phyloP scores from a whole-genome alignment of 2,329 filamentous ascomycete genomes.

The Cryphonectria nitschkei region DNA sequence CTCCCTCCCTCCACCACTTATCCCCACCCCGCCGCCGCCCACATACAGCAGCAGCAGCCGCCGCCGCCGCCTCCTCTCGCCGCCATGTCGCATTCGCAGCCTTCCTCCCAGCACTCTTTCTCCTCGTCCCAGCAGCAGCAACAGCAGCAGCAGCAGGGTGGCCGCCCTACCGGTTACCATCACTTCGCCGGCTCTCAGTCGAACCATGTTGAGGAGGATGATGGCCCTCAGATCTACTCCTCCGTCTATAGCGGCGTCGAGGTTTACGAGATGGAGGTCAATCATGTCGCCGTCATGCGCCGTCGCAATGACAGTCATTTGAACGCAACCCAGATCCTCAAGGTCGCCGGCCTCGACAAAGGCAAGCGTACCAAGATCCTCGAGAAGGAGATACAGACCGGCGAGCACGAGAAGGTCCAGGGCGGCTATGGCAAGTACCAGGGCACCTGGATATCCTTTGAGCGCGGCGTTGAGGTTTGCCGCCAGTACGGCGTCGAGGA shows the following conservation, averaged over 20 bases:
- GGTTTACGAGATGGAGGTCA: constrained; percentile 98
- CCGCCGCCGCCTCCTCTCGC: background rate
- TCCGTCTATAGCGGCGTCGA: constrained; percentile 94
- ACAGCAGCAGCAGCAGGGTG: constrained; percentile 38
- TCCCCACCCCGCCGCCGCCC: constrained; percentile 24
- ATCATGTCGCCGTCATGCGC: constrained; percentile 92
- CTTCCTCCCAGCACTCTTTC: constrained; percentile 60
- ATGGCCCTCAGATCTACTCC: constrained; percentile 63
- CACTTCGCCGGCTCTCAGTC: constrained; percentile 43
- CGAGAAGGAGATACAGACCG: constrained; percentile 95
- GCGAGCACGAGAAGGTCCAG: constrained; percentile 97
- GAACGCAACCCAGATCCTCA: constrained; percentile 98
- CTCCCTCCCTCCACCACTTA: no score
- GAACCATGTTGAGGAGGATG: constrained; percentile 44
- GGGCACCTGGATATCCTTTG: constrained; percentile 97
- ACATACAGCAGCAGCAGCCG: constrained; percentile 27
- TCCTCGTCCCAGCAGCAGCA: constrained; percentile 41
- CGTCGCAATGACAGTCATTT: constrained; percentile 93
- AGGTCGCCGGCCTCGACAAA: constrained; percentile 95
- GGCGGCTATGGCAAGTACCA: constrained; percentile 99
- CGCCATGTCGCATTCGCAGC: constrained; percentile 41
- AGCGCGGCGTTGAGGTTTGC: constrained; percentile 90
- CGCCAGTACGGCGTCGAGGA: constrained; percentile 79
- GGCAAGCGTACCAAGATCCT: constrained; percentile 96
- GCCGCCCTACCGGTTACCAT: constrained; percentile 42